Percentiles rank a stretch among this genome's conserved stretches.
These are phyloP conservation scores for Hypholoma sublateritium DNA, from an alignment of 768 basidiomycete species.

Conservation along the genomic window DNA sequence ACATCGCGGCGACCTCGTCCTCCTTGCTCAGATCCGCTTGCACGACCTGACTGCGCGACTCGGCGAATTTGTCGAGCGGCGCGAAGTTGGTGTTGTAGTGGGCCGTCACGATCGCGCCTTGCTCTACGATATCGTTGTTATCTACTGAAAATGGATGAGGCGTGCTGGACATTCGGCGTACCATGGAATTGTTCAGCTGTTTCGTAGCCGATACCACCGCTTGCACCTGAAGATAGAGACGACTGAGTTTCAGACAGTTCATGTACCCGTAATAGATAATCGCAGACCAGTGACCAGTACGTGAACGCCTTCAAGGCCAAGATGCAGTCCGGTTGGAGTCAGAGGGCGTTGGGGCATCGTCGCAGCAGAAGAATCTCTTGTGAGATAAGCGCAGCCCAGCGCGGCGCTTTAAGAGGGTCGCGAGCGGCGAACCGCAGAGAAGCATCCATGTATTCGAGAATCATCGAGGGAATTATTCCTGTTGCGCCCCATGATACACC, in stretches of 20 bases:
- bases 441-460: slow-evolving; percentile 4
- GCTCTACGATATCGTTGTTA: slow-evolving; percentile 38
- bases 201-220: slow-evolving; percentile 73
- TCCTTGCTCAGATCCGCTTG: slow-evolving; percentile 66
- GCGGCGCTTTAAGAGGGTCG: background rate
- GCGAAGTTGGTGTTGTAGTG: slow-evolving; percentile 61
- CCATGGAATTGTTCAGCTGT: slow-evolving; percentile 58
- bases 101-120: slow-evolving; percentile 70
- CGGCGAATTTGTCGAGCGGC: slow-evolving; percentile 38
- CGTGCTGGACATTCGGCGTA: slow-evolving; percentile 24
- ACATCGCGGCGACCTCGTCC: slow-evolving; percentile 48
- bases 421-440: background rate
- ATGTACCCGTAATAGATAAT: background rate
- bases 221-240: slow-evolving; percentile 49
- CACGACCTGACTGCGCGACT: slow-evolving; percentile 32
- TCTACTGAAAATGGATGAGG: too few relatives aligned
- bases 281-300: slow-evolving; percentile 65
- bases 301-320: slow-evolving; percentile 59
- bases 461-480: slow-evolving; percentile 2
- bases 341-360: slow-evolving; percentile 8
- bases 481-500: slow-evolving; percentile 4
- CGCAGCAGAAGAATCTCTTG: too few relatives aligned
- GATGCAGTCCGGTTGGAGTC: slow-evolving; percentile 35
- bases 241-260: background rate
- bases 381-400: background rate